These are phyloP conservation scores for Brassica rapa DNA, from an alignment of 345 rosid species.

Conservation along the genomic window DNA sequence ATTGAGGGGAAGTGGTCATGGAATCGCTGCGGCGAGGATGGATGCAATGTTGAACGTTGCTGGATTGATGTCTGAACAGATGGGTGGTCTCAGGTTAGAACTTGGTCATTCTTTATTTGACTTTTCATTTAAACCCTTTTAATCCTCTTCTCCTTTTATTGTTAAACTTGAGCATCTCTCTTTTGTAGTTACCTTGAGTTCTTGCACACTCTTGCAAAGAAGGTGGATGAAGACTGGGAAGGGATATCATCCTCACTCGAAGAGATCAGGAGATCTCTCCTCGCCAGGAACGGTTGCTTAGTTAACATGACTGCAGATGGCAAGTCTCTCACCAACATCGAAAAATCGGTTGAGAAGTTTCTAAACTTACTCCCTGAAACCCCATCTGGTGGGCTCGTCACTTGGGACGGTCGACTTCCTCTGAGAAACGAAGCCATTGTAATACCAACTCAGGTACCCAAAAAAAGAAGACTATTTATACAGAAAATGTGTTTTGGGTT, in stretches of 20 bases:
- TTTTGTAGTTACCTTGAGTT: slow-evolving; percentile 77
- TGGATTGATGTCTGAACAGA: slow-evolving; percentile 98
- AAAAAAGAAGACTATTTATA: neutral
- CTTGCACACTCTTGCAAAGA: slow-evolving; percentile 70
- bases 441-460: slow-evolving; percentile 81
- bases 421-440: slow-evolving; percentile 83
- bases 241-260: slow-evolving; percentile 85
- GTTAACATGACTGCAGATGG: slow-evolving; percentile 91
- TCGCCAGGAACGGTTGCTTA: slow-evolving; percentile 75
- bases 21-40: slow-evolving; percentile 88
- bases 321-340: slow-evolving; percentile 56
- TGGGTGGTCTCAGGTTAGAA: slow-evolving; percentile 92
- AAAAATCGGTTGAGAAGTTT: slow-evolving; percentile 70
- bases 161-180: too few species aligned
- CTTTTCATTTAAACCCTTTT: neutral
- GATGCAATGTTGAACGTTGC: slow-evolving; percentile 86
- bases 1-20: slow-evolving; percentile 90
- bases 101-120: neutral
- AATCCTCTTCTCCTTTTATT: too few species aligned
- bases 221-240: slow-evolving; percentile 88
- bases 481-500: too few species aligned
- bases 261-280: slow-evolving; percentile 77
- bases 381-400: slow-evolving; percentile 44
- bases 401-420: slow-evolving; percentile 68
- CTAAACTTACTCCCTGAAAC: slow-evolving; percentile 81